Evolutionary conservation across 192 early-diverging fungal species (phyloP), one percentile per base, ranked within the genome.

Genomic region (Backusella tuberculispora): DNA sequence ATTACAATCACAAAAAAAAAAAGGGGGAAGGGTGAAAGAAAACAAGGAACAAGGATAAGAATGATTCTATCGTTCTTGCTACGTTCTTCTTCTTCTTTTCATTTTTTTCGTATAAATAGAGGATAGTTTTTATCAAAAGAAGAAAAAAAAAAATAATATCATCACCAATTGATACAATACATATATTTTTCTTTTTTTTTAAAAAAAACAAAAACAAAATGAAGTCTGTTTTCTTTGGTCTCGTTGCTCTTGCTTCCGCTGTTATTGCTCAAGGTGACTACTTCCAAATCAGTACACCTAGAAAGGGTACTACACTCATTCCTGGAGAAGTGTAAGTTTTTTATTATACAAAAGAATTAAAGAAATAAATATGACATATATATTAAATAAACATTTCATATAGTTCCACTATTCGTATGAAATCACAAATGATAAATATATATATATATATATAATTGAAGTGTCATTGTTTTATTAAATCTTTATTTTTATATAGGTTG

Each of bases 241-340:
- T 60, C 53, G 21, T 60, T 60, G 21, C 53, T 60, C 53, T 60
- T 4, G 53, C 53, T n/a, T 60, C 53, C 24, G 53, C 53, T 26
- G 53, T 60, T 12, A 9, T 60, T 60, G 53, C 53, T 60, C 9
- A 24, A 26, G 53, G 4, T 12, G 53, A 60, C 10, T 60, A 60
- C 21, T 60, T 60, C 12, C 53, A 60, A 24, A 60, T 60, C 21
- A 26, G 12, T 21, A 26, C 21, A 24, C 53, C 53, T 10, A 60
- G 9, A 10, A 60, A 60, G 53, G 53, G 53, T 13, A 26, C 53
- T 3, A 60, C 53, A 3, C 53, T 60, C 9, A 10, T 9, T 4
- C 21, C 53, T 5, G 53, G 53, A 1, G 53, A 60, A 2, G 24
- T 60, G 53, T 60, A 26, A 60, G 53, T 60, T 26, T 56, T 56